Base-by-base conservation (phyloP, 495 filamentous ascomycete genomes). In the Aeminium ludgeri region DNA sequence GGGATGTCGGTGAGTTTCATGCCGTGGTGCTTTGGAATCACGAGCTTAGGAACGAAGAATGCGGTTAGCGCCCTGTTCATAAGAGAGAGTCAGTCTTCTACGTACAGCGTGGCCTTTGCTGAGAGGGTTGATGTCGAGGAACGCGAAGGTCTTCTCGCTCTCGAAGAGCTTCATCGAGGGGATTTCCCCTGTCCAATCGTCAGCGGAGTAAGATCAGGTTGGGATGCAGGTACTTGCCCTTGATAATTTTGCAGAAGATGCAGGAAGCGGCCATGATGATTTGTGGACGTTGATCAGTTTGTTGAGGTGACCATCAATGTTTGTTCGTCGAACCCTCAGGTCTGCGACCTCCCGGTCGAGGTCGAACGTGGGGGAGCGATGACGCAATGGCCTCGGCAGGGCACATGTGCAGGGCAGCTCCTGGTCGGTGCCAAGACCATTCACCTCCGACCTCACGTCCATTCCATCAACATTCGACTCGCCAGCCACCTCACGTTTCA, bases 221-320 rank as follows among this genome's bases (percentile, higher is more conserved):
- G 30, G 30, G 17, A 25, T 11, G n/a, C 15, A 25, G 13, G 11
- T 17, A 12, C 19, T 10, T 64, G 79, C 86, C 89, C 69, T 91
- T 92, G 64, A 97, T 80, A 58, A 97, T 96, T 56, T 81, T 92
- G 72, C 89, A 97, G 68, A 97, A 97, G 59, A 96, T 86, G 54
- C 89, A 97, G 33, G 41, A 43, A 28, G 82, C 72, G 16, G 77
- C 68, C 62, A 59, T 61, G 23, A 25, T 25, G 45, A 20, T 48
- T 25, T 16, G 13, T 40, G 1, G 17, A 12, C 15, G 29, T 38
- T 25, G 36, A 17, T 40, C 20, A 35, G 33, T 35, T 30, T 7
- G 16, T 11, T 19, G 15, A 6, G 18, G 13, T 40, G 23, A 40
- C 38, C 38, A 40, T 31, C 38, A 40, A 30, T 40, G 38, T 40